Percentiles rank a stretch among this genome's conserved stretches.
Conservation (phyloP, 371 early-diverging fungal species). For the Batkoa obscura region DNA sequence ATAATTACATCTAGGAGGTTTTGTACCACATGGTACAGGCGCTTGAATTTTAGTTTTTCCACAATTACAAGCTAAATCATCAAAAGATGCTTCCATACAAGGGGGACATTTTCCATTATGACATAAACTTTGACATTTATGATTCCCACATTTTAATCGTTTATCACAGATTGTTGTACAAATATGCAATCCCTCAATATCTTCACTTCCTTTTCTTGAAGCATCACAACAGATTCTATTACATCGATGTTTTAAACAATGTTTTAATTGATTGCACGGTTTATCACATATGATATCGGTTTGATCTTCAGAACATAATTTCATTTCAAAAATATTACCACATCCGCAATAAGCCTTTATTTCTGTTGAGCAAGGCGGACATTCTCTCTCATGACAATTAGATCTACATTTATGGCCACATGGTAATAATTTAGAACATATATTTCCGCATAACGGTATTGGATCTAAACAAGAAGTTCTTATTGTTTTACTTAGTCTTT, state of each 20-base stretch:
- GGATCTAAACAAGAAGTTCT: constrained; percentile 49
- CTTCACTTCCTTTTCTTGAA: constrained; percentile 11
- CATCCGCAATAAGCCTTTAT: constrained; percentile 41
- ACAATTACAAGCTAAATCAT: constrained; percentile 50
- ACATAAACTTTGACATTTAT: constrained; percentile 48
- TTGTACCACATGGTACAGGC: constrained; percentile 52
- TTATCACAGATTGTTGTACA: constrained; percentile 50
- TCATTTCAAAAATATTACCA: constrained; percentile 15
- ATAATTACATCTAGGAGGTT: constrained; percentile 39
- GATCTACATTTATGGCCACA: constrained; percentile 59
- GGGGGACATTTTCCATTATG: constrained; percentile 39
- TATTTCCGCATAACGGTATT: constrained; percentile 49
- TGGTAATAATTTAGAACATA: constrained; percentile 36
- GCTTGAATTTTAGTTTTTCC: constrained; percentile 48
- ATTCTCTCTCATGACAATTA: constrained; percentile 52
- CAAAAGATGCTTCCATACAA: constrained; percentile 33
- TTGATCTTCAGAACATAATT: not conserved
- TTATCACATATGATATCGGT: constrained; percentile 27
- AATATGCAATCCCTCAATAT: not conserved
- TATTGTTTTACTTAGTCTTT: constrained; percentile 14
- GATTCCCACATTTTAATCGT: constrained; percentile 39
- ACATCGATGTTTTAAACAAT: constrained; percentile 48
- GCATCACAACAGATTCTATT: constrained; percentile 31
- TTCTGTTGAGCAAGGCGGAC: constrained; percentile 34
- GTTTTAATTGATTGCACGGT: constrained; percentile 31